A percentile compares a stretch with the other conserved stretches of the same genome.
These are phyloP conservation scores for Blastomyces gilchristii DNA, from an alignment of 2,329 filamentous ascomycete species.

Conservation along the genomic window DNA sequence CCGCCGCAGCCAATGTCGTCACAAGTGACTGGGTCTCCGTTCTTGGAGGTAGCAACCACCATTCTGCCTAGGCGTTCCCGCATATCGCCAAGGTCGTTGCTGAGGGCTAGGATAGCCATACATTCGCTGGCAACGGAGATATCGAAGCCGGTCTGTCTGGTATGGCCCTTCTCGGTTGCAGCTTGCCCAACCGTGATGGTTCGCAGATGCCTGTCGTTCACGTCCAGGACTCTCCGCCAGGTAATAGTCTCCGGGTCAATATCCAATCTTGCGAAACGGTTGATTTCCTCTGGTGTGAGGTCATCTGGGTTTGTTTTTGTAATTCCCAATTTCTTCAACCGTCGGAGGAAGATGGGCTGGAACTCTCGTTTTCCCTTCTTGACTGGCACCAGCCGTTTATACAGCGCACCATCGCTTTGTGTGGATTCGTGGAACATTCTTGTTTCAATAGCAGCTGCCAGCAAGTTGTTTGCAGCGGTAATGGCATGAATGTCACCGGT, in stretches of 20 bases:
- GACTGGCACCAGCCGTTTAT: constrained; percentile 71
- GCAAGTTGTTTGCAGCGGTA: constrained; percentile 89
- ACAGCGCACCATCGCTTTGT: constrained; percentile 81
- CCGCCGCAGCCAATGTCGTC: constrained; percentile 91
- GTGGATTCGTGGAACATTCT: constrained; percentile 97
- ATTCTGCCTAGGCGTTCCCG: constrained; percentile 87
- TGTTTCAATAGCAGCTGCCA: constrained; percentile 93
- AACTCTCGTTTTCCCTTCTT: constrained; percentile 89
- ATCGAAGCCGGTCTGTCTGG: constrained; percentile 85
- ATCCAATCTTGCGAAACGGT: constrained; percentile 80
- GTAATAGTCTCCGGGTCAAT: constrained; percentile 97
- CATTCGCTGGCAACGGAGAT: constrained; percentile 96
- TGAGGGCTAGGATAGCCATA: constrained; percentile 95
- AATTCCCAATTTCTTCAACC: constrained; percentile 91
- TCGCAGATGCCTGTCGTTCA: constrained; percentile 90
- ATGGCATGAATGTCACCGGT: constrained; percentile 98
- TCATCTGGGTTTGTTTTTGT: constrained; percentile 88
- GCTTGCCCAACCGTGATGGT: constrained; percentile 82
- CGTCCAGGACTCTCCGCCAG: constrained; percentile 90
- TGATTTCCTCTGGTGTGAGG: constrained; percentile 80
- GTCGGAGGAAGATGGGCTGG: constrained; percentile 79
- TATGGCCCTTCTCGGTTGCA: constrained; percentile 79
- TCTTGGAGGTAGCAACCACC: constrained; percentile 81
- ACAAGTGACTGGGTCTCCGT: constrained; percentile 84
- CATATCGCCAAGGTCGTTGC: constrained; percentile 78